Evolutionary conservation across 2,329 filamentous ascomycete species (phyloP).

Genomic region (Fusarium beomiforme): DNA sequence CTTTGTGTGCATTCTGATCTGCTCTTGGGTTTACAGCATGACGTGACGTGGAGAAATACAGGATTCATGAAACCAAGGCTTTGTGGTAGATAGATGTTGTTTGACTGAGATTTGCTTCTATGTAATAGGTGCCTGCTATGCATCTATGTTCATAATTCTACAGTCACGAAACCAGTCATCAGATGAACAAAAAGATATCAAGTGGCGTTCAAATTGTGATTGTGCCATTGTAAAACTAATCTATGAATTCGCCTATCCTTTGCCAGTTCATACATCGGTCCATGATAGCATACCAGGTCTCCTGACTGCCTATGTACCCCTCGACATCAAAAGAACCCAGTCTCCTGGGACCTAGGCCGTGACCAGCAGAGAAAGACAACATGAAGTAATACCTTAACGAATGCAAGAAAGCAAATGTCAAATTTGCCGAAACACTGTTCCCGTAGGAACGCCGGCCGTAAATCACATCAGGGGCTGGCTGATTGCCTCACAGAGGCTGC

Average conservation of each 20-base stretch:
- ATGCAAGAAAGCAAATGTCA: constrained; percentile 47
- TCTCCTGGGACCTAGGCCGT: not conserved
- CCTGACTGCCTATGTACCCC: constrained; percentile 17
- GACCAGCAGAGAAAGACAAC: constrained; percentile 23
- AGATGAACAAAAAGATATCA: not conserved
- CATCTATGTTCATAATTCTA: too few species aligned
- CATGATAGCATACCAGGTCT: constrained; percentile 12
- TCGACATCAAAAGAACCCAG: constrained; percentile 1
- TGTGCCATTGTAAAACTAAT: constrained; percentile 48
- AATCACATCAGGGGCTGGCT: constrained; percentile 39
- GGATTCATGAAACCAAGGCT: too few species aligned
- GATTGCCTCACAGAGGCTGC: constrained; percentile 40
- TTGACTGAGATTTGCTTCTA: too few species aligned
- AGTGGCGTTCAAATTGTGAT: constrained; percentile 38
- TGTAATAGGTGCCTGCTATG: too few species aligned
- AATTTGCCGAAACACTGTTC: constrained; percentile 45
- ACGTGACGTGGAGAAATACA: too few species aligned
- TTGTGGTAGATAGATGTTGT: too few species aligned
- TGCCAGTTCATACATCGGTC: constrained; percentile 14
- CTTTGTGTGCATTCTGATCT: too few species aligned
- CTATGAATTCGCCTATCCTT: constrained; percentile 35
- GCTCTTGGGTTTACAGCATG: too few species aligned
- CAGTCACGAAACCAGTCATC: not conserved
- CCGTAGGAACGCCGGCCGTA: constrained; percentile 42
- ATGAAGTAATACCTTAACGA: constrained; percentile 36